These are phyloP conservation scores for Mortierella claussenii DNA, from an alignment of 192 early-diverging fungal genomes.

Conservation along the genomic window DNA sequence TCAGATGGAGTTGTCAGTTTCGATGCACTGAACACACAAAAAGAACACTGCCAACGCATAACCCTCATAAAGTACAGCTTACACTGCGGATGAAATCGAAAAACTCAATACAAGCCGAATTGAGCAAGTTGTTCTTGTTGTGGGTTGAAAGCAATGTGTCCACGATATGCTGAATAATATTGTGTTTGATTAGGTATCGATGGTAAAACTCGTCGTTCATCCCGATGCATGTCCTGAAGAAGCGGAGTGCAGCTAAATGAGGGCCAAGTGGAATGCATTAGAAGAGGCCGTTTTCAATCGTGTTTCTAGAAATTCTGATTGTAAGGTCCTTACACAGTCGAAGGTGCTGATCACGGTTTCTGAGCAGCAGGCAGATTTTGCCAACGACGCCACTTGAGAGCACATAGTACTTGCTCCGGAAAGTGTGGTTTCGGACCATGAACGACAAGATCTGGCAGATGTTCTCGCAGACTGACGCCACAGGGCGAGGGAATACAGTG, in stretches of 20 bases:
- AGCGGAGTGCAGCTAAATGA: slow-evolving; percentile 76
- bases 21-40: not conserved
- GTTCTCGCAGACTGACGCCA: slow-evolving; percentile 61
- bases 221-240: slow-evolving; percentile 81
- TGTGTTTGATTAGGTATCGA: slow-evolving; percentile 78
- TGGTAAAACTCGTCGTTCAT: slow-evolving; percentile 87
- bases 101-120: slow-evolving; percentile 91
- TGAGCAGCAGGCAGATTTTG: slow-evolving; percentile 74
- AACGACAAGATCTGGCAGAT: slow-evolving; percentile 85
- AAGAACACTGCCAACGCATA: not conserved
- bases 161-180: slow-evolving; percentile 77
- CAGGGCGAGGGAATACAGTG: slow-evolving; percentile 26
- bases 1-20: too few species aligned
- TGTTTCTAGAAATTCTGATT: too few species aligned
- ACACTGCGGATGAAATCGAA: slow-evolving; percentile 84
- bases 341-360: slow-evolving; percentile 73
- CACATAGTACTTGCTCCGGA: slow-evolving; percentile 82
- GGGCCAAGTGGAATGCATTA: not conserved
- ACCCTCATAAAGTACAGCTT: not conserved
- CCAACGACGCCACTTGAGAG: slow-evolving; percentile 68
- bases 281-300: too few species aligned
- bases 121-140: slow-evolving; percentile 82
- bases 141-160: slow-evolving; percentile 68
- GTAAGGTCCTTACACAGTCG: slow-evolving; percentile 68
- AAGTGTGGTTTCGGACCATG: slow-evolving; percentile 75